Evolutionary conservation across 2,329 filamentous ascomycete species (phyloP), one percentile per base, ranked within the genome.

Genomic region (Botryotinia globosa): DNA sequence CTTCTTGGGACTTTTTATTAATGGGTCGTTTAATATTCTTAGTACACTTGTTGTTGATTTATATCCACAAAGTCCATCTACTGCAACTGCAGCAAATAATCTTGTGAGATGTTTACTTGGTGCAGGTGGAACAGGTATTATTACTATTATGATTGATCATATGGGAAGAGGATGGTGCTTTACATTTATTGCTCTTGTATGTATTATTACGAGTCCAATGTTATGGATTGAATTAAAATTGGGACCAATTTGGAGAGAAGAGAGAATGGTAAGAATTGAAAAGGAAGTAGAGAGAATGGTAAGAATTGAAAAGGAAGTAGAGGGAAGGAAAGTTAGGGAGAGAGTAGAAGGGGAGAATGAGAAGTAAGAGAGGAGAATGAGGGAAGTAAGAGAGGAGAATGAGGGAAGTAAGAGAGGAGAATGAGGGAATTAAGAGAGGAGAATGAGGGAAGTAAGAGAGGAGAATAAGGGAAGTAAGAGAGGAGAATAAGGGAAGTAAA

Each of bases 81-180:
- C 89, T 0, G 88, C 87, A 0, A 89, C 89, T 2, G 89, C 89
- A 0, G 87, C 89, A 0, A 90, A 89, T 75, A 91, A 91, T 74
- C 81, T 92, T 5, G 85, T 88, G 7, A 82, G 89, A n/a, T 91
- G 89, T 78, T 80, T 89, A 29, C 81, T 89, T 59, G 89, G 88
- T 37, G 90, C 90, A 0, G 85, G 82, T 1, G 86, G 85, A 4
- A 89, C 88, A 34, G 88, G 87, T 0, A 83, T 89, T 14, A 87
- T 92, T 56, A 85, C 89, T 69, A 82, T 84, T 69, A 88, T 91
- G 84, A 85, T 91, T 42, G 75, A 81, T 10, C 81, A 80, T 0
- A 85, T 91, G 82, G 89, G 89, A 6, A 80, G 85, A 42, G 89
- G 89, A 0, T 91, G 89, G 88, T 86, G 85, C n/a, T 90, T 87